These are phyloP conservation scores for Sphagnum fallax DNA, from an alignment of 228 moss, liverwort and hornwort genomes.

Conservation along the genomic window DNA sequence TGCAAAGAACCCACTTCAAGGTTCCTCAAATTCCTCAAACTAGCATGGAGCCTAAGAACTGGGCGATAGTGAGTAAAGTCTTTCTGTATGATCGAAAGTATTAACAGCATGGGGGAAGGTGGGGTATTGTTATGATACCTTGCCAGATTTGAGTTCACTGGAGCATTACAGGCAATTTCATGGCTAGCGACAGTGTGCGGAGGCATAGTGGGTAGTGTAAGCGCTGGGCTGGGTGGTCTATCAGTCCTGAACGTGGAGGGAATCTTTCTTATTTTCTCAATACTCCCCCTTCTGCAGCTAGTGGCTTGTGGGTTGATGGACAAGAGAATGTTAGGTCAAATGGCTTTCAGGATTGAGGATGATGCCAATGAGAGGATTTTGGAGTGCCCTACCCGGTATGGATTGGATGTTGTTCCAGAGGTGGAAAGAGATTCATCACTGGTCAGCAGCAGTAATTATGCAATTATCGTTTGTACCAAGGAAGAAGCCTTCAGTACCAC, in stretches of 20 bases:
- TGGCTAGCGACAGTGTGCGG: slow-evolving; percentile 16
- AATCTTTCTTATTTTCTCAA: slow-evolving; percentile 20
- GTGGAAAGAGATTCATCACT: slow-evolving; percentile 1
- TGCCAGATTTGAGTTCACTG: slow-evolving; percentile 8
- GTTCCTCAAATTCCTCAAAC: too few species aligned
- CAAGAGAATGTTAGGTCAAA: slow-evolving; percentile 9
- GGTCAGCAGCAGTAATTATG: background rate
- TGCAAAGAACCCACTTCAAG: too few species aligned
- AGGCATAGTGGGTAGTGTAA: slow-evolving; percentile 17
- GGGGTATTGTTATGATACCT: background rate
- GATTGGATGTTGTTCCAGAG: background rate
- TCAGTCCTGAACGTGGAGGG: slow-evolving; percentile 17
- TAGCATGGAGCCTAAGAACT: too few species aligned
- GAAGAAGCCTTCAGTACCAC: too few species aligned
- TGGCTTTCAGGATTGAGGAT: slow-evolving; percentile 8
- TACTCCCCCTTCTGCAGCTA: slow-evolving; percentile 27
- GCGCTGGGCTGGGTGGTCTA: slow-evolving; percentile 6
- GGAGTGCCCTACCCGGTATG: too few species aligned
- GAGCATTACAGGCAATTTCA: slow-evolving; percentile 14
- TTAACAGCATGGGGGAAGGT: too few species aligned
- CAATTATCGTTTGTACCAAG: too few species aligned
- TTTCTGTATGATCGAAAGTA: too few species aligned
- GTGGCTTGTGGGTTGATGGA: slow-evolving; percentile 3
- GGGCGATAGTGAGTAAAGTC: too few species aligned
- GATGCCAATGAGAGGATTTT: too few species aligned